Evolutionary conservation across 768 basidiomycete species (phyloP).

Genomic region (Holtermannia corniformis): DNA sequence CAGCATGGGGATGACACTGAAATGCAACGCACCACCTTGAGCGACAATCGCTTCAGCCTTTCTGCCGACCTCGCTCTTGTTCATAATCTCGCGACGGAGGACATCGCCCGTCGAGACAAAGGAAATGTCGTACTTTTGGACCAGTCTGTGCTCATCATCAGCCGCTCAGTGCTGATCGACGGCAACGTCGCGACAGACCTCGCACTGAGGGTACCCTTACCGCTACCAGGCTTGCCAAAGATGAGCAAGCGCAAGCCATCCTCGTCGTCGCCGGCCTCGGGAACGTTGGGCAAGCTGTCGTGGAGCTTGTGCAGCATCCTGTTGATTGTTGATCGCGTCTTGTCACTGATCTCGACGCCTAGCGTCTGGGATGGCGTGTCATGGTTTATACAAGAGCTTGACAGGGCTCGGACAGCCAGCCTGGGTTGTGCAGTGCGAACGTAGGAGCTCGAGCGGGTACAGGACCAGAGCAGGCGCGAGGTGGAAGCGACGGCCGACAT

Average conservation of each 20-base stretch:
- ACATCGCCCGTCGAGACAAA: constrained; percentile 43
- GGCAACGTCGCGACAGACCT: neutral
- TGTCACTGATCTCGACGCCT: neutral
- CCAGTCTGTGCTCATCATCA: constrained; percentile 21
- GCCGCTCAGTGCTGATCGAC: neutral
- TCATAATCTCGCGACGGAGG: constrained; percentile 38
- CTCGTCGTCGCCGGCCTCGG: constrained; percentile 13
- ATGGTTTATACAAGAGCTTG: neutral
- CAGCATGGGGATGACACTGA: neutral
- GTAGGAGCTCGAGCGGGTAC: too few relatives aligned
- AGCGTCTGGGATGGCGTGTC: neutral
- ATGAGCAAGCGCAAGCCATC: constrained; percentile 38
- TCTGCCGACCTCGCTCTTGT: constrained; percentile 31
- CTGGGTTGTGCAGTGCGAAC: too few relatives aligned
- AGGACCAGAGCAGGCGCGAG: neutral
- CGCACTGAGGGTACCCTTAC: constrained; percentile 16
- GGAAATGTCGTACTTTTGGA: constrained; percentile 40
- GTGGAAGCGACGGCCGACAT: neutral
- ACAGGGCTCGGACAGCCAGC: neutral
- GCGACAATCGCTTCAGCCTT: constrained; percentile 39
- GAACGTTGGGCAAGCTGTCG: neutral
- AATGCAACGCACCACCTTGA: constrained; percentile 34
- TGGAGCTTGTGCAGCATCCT: neutral
- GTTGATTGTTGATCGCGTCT: neutral
- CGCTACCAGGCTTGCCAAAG: constrained; percentile 42